Percentiles rank a stretch among this genome's conserved stretches.
phyloP scores from a whole-genome alignment of 352 stramenopile genomes.

The Phytopythium helicoides region DNA sequence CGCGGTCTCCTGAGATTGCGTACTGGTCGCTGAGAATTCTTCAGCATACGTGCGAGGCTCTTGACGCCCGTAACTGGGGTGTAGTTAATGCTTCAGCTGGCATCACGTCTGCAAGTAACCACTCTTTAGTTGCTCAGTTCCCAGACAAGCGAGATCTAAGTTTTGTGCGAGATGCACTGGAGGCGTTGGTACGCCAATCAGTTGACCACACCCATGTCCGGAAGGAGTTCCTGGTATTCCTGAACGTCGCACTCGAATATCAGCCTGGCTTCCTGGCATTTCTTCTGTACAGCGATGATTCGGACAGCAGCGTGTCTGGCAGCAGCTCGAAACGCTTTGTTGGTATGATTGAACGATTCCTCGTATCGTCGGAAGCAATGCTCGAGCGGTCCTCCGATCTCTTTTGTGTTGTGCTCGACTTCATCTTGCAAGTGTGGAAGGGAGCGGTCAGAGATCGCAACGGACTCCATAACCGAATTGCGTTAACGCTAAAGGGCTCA shows the following conservation, averaged over 20 bases:
- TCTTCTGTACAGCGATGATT: constrained; percentile 42
- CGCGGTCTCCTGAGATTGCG: constrained; percentile 32
- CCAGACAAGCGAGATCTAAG: constrained; percentile 35
- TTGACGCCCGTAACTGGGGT: constrained; percentile 17
- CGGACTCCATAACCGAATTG: constrained; percentile 47
- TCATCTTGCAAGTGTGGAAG: constrained; percentile 58
- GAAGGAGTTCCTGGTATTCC: constrained; percentile 48
- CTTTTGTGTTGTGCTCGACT: constrained; percentile 51
- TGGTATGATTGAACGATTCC: constrained; percentile 45
- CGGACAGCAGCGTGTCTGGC: not conserved
- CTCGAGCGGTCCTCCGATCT: constrained; percentile 55
- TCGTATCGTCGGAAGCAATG: constrained; percentile 54
- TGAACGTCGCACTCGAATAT: constrained; percentile 51
- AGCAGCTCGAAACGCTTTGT: constrained; percentile 25
- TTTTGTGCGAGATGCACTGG: constrained; percentile 36
- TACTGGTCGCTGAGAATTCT: constrained; percentile 52
- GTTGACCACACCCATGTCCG: constrained; percentile 16
- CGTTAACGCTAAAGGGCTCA: constrained; percentile 28
- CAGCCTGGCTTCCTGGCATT: constrained; percentile 62
- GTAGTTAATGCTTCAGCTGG: constrained; percentile 1
- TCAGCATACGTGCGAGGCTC: constrained; percentile 33
- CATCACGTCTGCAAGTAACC: constrained; percentile 17
- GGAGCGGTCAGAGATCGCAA: constrained; percentile 36
- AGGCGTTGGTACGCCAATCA: constrained; percentile 31
- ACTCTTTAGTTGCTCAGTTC: constrained; percentile 56